phyloP scores from a whole-genome alignment of 2,329 filamentous ascomycete species.

The Fusarium sp. region DNA sequence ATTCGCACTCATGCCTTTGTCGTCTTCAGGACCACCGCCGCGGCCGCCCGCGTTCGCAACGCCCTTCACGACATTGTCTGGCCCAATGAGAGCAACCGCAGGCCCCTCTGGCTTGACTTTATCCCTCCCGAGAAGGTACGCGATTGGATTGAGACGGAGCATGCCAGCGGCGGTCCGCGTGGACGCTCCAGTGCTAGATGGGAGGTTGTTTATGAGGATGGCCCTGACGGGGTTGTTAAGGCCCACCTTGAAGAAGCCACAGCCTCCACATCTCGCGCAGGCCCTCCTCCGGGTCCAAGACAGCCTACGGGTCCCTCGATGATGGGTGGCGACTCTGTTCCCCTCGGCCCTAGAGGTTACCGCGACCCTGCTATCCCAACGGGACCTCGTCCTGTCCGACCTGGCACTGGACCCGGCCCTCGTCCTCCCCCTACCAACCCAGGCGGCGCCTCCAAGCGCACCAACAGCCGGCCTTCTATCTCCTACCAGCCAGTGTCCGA shows the following conservation, averaged over 20 bases:
- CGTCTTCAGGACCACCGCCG: conserved; percentile 73
- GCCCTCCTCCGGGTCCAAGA: conserved; percentile 26
- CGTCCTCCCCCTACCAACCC: conserved; percentile 34
- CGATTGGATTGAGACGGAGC: conserved; percentile 80
- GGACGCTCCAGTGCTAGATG: conserved; percentile 65
- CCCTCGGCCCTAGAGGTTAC: conserved; percentile 51
- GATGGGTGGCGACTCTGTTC: conserved; percentile 50
- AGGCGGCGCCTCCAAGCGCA: conserved; percentile 47
- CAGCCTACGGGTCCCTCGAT: conserved; percentile 28
- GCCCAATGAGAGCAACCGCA: conserved; percentile 88
- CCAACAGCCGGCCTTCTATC: conserved; percentile 56
- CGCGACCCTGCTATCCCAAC: conserved; percentile 41
- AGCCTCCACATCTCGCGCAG: conserved; percentile 29
- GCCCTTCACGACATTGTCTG: conserved; percentile 83
- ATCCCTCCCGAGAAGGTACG: conserved; percentile 79
- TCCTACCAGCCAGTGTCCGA: conserved; percentile 69
- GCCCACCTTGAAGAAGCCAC: conserved; percentile 61
- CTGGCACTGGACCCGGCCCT: conserved; percentile 46
- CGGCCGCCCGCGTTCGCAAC: conserved; percentile 81
- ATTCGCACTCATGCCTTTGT: conserved; percentile 92
- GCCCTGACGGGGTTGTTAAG: conserved; percentile 64
- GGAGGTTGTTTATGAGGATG: conserved; percentile 78
- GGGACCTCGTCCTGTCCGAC: conserved; percentile 54
- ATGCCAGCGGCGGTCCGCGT: conserved; percentile 54
- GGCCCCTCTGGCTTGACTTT: conserved; percentile 89